These are phyloP conservation scores for Acanthamoeba triangularis DNA, from an alignment of 208 protist genomes.

Conservation along the genomic window DNA sequence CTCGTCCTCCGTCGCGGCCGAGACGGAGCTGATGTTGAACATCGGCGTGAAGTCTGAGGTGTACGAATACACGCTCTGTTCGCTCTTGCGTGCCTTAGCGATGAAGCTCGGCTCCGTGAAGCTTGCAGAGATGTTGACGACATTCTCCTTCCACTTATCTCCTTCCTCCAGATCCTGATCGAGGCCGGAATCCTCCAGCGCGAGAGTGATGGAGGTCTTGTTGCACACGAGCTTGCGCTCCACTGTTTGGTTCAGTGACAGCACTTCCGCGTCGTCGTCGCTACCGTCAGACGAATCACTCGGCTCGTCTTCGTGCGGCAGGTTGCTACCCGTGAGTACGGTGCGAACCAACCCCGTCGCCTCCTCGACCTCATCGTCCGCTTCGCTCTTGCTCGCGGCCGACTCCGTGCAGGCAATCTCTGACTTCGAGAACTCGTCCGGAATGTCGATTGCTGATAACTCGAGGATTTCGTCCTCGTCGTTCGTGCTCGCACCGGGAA, in stretches of 20 bases:
- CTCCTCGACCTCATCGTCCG: neutral
- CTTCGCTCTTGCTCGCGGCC: neutral
- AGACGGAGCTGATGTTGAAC: neutral
- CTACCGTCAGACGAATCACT: no score
- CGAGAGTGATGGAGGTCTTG: neutral
- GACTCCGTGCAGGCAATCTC: neutral
- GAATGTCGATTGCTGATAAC: no score
- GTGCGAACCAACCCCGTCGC: no score
- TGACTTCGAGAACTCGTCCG: no score
- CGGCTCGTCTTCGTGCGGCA: no score
- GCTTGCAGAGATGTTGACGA: neutral
- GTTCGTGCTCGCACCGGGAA: no score
- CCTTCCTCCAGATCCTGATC: neutral
- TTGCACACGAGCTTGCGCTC: neutral
- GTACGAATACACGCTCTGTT: neutral
- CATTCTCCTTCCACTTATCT: neutral
- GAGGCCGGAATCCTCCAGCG: neutral
- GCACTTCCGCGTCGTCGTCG: no score
- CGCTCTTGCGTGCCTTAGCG: neutral
- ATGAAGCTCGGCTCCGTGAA: neutral
- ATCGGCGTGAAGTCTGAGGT: neutral
- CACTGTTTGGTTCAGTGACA: neutral
- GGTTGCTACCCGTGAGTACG: no score
- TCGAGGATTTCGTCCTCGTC: no score
- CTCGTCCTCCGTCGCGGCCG: neutral